Base-by-base conservation (phyloP, 495 filamentous ascomycete species). In the Delitschia confertaspora region DNA sequence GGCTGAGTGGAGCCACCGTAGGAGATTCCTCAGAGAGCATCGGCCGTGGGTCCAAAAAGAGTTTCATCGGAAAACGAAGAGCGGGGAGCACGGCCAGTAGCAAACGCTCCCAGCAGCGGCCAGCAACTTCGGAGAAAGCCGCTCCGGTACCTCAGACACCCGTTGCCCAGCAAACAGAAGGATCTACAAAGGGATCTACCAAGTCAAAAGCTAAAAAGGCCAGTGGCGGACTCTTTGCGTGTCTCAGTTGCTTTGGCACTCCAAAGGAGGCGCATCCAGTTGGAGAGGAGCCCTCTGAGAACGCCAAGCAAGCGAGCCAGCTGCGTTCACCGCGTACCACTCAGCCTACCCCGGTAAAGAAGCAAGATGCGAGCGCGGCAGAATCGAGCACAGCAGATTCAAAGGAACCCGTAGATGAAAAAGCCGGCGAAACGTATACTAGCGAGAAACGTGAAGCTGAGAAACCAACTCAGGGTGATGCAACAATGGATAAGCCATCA, bases 231-330 rank as follows among this genome's bases (percentile, higher is more conserved):
- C 65, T 95, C 26, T 65, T 93, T 16, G 70, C 83, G 19, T 78
- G 91, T 42, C 67, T 95, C 35, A 80, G 74, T 38, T 95, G 88
- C 68, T 95, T 87, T 60, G 78, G 79, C 21, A 74, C 79, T 20
- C 71, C 78, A 27, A 73, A 78, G 44, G 64, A 74, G 33, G 75
- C 74, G n/a, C 75, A 79, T 42, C 65, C 74, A 2, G 67, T 78
- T 27, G 78, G 76, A 45, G 62, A 66, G 40, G 83, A 83, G 31
- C 58, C 69, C 31, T 55, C 67, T 29, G 61, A 82, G 17, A 78
- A 82, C 33, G 67, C 76, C 24, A 88, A 88, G 66, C 80, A 78
- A 57, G 76, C 74, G 53, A 68, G 60, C 55, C 73, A 68, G 65
- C 69, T 55, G 54, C 68, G 62, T 67, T 69, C 63, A 54, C 69